phyloP scores from a whole-genome alignment of 225 moss, liverwort and hornwort genomes.

The Straminergon stramineum region DNA sequence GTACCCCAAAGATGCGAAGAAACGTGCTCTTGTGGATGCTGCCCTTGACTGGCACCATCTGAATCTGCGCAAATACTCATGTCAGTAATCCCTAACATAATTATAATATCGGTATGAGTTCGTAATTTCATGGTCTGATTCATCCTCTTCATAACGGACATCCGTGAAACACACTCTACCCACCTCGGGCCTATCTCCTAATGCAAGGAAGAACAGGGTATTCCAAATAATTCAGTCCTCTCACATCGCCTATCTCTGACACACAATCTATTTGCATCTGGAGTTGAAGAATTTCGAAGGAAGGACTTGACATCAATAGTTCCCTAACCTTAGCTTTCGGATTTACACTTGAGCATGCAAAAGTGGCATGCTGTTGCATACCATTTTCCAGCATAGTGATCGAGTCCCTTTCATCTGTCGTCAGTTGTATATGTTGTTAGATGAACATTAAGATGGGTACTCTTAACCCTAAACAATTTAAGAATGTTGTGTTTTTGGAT shows the following conservation, averaged over 20 bases:
- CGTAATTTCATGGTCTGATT: background rate
- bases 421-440: background rate
- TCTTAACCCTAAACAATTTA: background rate
- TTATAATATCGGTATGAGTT: background rate
- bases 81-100: background rate
- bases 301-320: background rate
- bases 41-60: constrained; percentile 27
- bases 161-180: background rate
- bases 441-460: background rate
- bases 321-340: background rate
- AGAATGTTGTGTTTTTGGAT: background rate
- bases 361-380: background rate
- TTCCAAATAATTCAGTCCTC: background rate
- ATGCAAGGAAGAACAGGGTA: background rate
- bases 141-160: background rate
- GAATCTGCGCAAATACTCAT: background rate
- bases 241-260: background rate
- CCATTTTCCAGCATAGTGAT: background rate
- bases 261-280: background rate
- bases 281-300: background rate
- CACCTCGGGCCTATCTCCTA: background rate
- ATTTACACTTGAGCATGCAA: background rate
- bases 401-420: background rate
- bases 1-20: constrained; percentile 20
- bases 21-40: constrained; percentile 24